phyloP scores from a whole-genome alignment of 495 filamentous ascomycete species.

The Tuber microsphaerosporum region DNA sequence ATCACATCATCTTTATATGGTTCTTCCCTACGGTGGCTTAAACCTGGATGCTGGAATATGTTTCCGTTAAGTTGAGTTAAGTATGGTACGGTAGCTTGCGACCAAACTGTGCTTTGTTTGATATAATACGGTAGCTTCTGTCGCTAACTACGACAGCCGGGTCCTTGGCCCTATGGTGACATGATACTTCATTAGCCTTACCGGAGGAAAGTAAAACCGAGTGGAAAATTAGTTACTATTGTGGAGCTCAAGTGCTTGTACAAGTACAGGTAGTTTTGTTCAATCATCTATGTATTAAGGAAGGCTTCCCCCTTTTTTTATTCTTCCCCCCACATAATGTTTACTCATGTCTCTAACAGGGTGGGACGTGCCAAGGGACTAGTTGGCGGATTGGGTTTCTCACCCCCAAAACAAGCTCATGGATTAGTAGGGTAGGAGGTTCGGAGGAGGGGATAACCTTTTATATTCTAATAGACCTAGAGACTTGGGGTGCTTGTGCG shows the following conservation, averaged over 20 bases:
- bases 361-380: neutral
- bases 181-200: neutral
- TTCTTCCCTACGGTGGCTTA: neutral
- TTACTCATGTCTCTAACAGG: neutral
- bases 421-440: neutral
- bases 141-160: neutral
- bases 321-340: neutral
- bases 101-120: neutral
- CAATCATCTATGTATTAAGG: neutral
- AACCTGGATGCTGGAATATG: neutral
- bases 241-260: too few species aligned
- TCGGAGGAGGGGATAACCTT: neutral
- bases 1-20: neutral
- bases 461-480: neutral
- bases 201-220: conserved; percentile 1
- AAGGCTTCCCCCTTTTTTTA: neutral
- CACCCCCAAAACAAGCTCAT: neutral
- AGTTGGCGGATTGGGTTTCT: neutral
- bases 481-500: neutral
- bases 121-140: neutral
- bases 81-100: neutral
- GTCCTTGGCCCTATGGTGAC: neutral
- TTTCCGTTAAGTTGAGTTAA: neutral
- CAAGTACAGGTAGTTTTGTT: too few species aligned
- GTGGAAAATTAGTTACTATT: neutral